Conservation (phyloP, 139 green algal species). For the Limnomonas spitsbergensis region DNA sequence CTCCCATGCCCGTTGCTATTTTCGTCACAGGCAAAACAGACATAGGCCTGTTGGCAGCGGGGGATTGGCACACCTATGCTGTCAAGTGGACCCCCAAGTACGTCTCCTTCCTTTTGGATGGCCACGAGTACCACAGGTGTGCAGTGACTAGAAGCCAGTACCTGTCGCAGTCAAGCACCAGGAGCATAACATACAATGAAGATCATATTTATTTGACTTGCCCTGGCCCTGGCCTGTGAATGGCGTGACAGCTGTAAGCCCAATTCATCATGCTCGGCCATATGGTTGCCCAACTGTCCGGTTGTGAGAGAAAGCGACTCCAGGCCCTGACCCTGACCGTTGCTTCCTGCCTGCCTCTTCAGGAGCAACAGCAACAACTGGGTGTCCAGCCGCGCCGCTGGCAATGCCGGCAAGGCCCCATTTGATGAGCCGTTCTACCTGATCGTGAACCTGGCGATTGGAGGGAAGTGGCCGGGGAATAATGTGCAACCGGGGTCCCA, state of each 20-base stretch:
- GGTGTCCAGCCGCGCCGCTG: not conserved
- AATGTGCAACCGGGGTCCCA: constrained; percentile 9
- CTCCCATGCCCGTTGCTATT: no score
- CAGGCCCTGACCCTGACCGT: not conserved
- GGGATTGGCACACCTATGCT: constrained; percentile 31
- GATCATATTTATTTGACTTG: not conserved
- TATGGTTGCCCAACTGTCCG: not conserved
- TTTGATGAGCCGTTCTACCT: constrained; percentile 51
- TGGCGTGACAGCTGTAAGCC: not conserved
- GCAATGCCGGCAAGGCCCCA: constrained; percentile 8
- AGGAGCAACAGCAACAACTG: constrained; percentile 1
- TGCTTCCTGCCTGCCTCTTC: not conserved
- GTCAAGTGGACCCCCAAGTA: constrained; percentile 31
- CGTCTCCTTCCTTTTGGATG: constrained; percentile 43
- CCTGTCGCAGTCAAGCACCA: no score
- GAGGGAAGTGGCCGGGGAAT: constrained; percentile 26
- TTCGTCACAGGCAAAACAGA: no score
- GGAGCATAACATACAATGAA: constrained; percentile 3
- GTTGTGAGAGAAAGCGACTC: not conserved
- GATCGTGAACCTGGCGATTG: constrained; percentile 51
- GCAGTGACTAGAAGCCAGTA: no score
- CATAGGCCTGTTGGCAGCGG: no score
- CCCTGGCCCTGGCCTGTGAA: no score
- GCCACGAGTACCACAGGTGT: not conserved
- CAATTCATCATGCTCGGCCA: not conserved